A percentile compares a stretch with the other conserved stretches of the same genome.
Evolutionary conservation across 176 grass and related monocot species (phyloP).

Genomic region (Raddia distichophylla): DNA sequence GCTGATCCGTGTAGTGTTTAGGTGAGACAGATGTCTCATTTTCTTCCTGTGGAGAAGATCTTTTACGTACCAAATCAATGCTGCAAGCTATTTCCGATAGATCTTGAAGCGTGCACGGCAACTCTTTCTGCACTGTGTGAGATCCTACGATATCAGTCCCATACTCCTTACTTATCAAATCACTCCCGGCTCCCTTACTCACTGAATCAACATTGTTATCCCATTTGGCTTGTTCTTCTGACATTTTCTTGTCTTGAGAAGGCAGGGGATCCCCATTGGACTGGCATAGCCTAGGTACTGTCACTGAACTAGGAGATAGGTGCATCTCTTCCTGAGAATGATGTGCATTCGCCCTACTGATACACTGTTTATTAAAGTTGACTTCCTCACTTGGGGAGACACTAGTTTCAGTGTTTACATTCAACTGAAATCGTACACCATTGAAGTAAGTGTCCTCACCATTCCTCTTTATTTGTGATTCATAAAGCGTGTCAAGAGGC

Average conservation of each 20-base stretch:
- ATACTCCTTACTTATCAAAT: slow-evolving; percentile 25
- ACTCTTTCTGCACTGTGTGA: slow-evolving; percentile 38
- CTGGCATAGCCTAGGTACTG: slow-evolving; percentile 37
- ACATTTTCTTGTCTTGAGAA: slow-evolving; percentile 40
- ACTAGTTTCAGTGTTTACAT: slow-evolving; percentile 34
- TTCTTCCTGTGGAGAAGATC: slow-evolving; percentile 40
- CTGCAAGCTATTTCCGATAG: slow-evolving; percentile 59
- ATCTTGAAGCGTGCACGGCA: slow-evolving; percentile 53
- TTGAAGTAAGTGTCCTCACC: slow-evolving; percentile 31
- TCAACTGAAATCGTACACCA: slow-evolving; percentile 46
- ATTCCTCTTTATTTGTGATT: slow-evolving; percentile 25
- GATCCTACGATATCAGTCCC: slow-evolving; percentile 1
- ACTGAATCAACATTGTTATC: slow-evolving; percentile 36
- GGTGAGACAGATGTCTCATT: slow-evolving; percentile 45
- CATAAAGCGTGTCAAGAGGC: slow-evolving; percentile 22
- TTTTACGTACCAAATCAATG: slow-evolving; percentile 49
- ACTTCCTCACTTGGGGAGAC: slow-evolving; percentile 19
- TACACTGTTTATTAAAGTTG: slow-evolving; percentile 38
- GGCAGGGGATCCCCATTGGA: slow-evolving; percentile 39
- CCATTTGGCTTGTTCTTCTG: slow-evolving; percentile 36
- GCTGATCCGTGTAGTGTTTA: slow-evolving; percentile 32
- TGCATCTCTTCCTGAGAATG: slow-evolving; percentile 37
- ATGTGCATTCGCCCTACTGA: slow-evolving; percentile 36
- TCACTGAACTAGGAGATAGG: slow-evolving; percentile 25
- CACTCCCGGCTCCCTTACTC: slow-evolving; percentile 28